Evolutionary conservation across 1,139 yeast species (phyloP).

Genomic region (Zygosaccharomyces pseudobailii): DNA sequence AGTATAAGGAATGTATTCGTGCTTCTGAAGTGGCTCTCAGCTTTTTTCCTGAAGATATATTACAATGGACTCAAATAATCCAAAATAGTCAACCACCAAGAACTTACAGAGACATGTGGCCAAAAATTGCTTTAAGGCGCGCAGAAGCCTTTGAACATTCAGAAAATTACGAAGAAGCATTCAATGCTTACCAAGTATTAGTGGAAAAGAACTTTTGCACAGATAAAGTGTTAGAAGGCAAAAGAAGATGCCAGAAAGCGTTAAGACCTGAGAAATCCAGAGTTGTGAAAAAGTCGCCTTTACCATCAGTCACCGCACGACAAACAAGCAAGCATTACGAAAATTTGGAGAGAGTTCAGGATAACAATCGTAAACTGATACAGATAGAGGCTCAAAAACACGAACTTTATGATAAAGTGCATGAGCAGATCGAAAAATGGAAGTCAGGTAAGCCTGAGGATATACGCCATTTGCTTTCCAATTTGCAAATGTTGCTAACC

Average conservation of each 20-base stretch:
- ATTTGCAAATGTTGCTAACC: constrained; percentile 62
- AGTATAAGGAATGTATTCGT: constrained; percentile 56
- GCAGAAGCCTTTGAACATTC: constrained; percentile 83
- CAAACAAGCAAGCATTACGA: constrained; percentile 8
- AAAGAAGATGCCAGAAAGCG: constrained; percentile 67
- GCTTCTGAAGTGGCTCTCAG: constrained; percentile 55
- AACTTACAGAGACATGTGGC: constrained; percentile 64
- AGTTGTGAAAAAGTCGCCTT: constrained; percentile 19
- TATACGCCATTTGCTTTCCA: constrained; percentile 64
- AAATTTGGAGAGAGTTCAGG: constrained; percentile 17
- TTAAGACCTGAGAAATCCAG: constrained; percentile 45
- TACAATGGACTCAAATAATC: constrained; percentile 25
- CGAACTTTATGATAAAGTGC: constrained; percentile 57
- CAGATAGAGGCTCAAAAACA: constrained; percentile 55
- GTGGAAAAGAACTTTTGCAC: constrained; percentile 65
- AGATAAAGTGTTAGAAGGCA: constrained; percentile 70
- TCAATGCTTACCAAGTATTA: constrained; percentile 54
- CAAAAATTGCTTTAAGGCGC: constrained; percentile 59
- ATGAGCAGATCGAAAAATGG: constrained; percentile 57
- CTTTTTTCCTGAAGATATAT: constrained; percentile 45
- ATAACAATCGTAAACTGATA: constrained; percentile 41
- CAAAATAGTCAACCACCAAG: constrained; percentile 49
- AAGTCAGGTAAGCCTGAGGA: constrained; percentile 70
- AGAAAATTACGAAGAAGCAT: constrained; percentile 64
- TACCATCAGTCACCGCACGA: constrained; percentile 12